Evolutionary conservation across 768 basidiomycete genomes (phyloP).

Genomic region (Nidularia pulvinata): DNA sequence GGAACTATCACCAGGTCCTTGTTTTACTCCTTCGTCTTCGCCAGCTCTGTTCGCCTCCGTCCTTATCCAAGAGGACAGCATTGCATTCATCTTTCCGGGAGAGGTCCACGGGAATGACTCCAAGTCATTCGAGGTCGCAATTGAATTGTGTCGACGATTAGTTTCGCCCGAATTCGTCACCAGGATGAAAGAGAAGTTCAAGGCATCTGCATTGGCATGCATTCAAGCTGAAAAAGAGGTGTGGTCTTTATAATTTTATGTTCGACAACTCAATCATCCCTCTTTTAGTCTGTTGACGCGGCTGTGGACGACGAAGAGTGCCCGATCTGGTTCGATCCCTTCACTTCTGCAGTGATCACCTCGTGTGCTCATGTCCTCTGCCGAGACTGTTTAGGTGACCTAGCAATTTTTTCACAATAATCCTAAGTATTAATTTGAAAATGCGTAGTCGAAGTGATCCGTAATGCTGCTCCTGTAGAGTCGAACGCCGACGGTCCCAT

Average conservation of each 20-base stretch:
- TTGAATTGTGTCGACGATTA: conserved; percentile 37
- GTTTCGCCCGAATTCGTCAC: conserved; percentile 48
- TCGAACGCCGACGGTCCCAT: conserved; percentile 26
- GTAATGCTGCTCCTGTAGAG: conserved; percentile 27
- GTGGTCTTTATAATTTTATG: background rate
- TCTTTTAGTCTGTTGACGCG: conserved; percentile 40
- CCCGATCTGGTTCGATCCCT: conserved; percentile 63
- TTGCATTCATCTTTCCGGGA: conserved; percentile 39
- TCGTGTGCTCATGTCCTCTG: conserved; percentile 66
- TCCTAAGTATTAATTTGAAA: background rate
- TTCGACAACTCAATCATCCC: too few species aligned
- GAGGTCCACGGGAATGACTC: conserved; percentile 31
- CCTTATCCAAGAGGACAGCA: conserved; percentile 59
- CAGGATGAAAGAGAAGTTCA: conserved; percentile 45
- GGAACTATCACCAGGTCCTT: conserved; percentile 58
- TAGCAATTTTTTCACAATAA: background rate
- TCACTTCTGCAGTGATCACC: conserved; percentile 55
- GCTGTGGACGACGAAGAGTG: conserved; percentile 59
- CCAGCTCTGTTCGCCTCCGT: conserved; percentile 70
- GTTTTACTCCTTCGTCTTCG: conserved; percentile 54
- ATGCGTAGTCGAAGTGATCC: conserved; percentile 37
- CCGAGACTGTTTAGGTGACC: conserved; percentile 52
- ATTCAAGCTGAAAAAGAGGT: conserved; percentile 58
- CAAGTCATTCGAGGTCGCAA: conserved; percentile 23
- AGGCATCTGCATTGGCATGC: conserved; percentile 35